Base-by-base conservation (phyloP, 73 alveolate genomes). In the Urostyla sp. region DNA sequence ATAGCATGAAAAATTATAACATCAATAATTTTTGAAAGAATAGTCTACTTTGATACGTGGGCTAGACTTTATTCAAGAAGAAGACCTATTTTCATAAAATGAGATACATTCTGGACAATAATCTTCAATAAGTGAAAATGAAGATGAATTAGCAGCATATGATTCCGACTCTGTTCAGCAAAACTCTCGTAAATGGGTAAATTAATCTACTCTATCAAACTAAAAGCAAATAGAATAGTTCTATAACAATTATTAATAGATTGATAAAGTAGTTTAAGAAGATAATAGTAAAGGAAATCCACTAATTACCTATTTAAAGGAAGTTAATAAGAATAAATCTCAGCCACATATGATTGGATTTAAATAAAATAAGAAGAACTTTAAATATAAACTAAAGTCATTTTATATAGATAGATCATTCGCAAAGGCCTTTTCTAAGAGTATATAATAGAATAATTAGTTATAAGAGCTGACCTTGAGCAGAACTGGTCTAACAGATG, bases 391-490 rank as follows among this genome's bases (percentile, higher is more conserved):
- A 34, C 18, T 69, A 15, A 69, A 69, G 53, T 69, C 83, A 0
- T 69, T 48, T 23, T 48, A 69, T 28, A 31, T 69, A 23, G 49
- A 69, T 53, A 8, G 5, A 32, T 31, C 40, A 18, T 69, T 69
- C 48, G 83, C 83, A 4, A 69, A 48, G 83, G 83, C 83, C 27
- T 69, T 69, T 48, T 21, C 72, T 1, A 54, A 69, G 53, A 69
- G 49, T 27, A 21, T 69, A 6, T 46, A 69, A 28, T 49, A 54
- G 3, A 69, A 69, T 27, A 5, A 10, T 10, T 46, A 69, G 24
- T 27, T 69, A n/a, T 11, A 20, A 0, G 44, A 67, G 0, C 69
- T 69, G 10, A 46, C 31, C 31, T 37, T 69, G 26, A 28, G 27
- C 20, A 69, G 83, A 45, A 69, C 32, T 49, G 49, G 49, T 23